Conservation (phyloP, 164 flowering plant species). For the Vitis labrusca region DNA sequence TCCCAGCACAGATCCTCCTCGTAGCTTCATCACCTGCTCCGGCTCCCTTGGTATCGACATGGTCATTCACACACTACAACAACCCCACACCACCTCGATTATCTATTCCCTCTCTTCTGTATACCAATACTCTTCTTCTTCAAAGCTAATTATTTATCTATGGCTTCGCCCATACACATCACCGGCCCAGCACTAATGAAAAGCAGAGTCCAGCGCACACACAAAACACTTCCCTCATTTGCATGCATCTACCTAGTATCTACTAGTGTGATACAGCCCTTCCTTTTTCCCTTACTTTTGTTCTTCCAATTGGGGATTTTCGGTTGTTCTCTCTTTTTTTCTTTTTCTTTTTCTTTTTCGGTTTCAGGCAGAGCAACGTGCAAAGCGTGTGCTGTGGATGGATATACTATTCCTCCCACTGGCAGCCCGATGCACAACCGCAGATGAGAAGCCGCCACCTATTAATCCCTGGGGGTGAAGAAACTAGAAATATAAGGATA, state of each 20-base stretch:
- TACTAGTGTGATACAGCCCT: background rate
- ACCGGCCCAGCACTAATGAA: too few relatives aligned
- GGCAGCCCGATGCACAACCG: too few relatives aligned
- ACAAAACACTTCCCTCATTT: too few relatives aligned
- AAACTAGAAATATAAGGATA: too few relatives aligned
- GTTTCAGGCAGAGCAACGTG: constrained; percentile 3
- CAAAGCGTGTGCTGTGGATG: constrained; percentile 14
- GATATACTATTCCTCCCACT: too few relatives aligned
- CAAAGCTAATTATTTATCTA: too few relatives aligned
- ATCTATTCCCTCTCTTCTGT: background rate
- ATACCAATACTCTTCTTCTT: background rate
- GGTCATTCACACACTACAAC: background rate
- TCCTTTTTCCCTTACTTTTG: background rate
- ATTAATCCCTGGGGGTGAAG: background rate
- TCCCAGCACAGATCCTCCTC: constrained; percentile 86
- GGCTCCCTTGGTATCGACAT: constrained; percentile 68
- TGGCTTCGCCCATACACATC: too few relatives aligned
- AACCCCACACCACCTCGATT: background rate
- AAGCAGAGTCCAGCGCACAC: too few relatives aligned
- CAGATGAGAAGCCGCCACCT: background rate
- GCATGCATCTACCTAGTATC: too few relatives aligned
- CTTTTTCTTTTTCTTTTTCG: background rate
- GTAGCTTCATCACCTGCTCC: constrained; percentile 71
- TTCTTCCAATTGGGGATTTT: background rate
- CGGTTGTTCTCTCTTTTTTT: background rate